Conservation (phyloP, 495 filamentous ascomycete genomes). For the Talaromyces thailandensis region DNA sequence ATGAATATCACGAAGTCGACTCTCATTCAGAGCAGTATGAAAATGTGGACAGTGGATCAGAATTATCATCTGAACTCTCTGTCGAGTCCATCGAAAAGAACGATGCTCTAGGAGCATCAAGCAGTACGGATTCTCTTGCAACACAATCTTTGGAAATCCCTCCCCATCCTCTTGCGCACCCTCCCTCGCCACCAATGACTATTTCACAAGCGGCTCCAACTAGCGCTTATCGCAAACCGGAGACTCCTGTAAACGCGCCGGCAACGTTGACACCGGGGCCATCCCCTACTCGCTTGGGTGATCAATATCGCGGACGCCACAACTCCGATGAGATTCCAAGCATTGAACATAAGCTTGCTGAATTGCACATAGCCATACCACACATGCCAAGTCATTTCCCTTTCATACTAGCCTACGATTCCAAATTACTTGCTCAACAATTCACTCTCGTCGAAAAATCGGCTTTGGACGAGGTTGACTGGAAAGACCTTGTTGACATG, state of each 20-base stretch:
- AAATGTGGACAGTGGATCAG: conserved; percentile 62
- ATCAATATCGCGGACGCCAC: neutral
- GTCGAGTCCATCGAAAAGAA: conserved; percentile 48
- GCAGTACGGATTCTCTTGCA: conserved; percentile 19
- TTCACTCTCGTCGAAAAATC: conserved; percentile 95
- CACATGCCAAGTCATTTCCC: conserved; percentile 54
- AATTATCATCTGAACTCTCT: conserved; percentile 74
- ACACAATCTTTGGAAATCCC: conserved; percentile 45
- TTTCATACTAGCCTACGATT: conserved; percentile 87
- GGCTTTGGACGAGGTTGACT: conserved; percentile 91
- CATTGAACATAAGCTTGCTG: conserved; percentile 13
- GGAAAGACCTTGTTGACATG: conserved; percentile 95
- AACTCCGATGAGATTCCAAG: conserved; percentile 10
- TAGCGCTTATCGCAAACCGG: conserved; percentile 22
- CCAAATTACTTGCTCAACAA: conserved; percentile 83
- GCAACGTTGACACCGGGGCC: conserved; percentile 42
- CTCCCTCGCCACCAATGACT: conserved; percentile 74
- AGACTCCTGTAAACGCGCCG: conserved; percentile 31
- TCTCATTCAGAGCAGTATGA: conserved; percentile 39
- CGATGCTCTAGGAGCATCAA: conserved; percentile 32
- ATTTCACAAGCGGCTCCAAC: conserved; percentile 50
- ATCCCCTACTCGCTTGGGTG: conserved; percentile 27
- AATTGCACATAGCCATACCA: neutral
- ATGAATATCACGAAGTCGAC: conserved; percentile 21
- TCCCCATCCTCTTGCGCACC: conserved; percentile 58